Evolutionary conservation across 164 flowering plant genomes (phyloP), one percentile per base, ranked within the genome.

Genomic region (Vitis labrusca): DNA sequence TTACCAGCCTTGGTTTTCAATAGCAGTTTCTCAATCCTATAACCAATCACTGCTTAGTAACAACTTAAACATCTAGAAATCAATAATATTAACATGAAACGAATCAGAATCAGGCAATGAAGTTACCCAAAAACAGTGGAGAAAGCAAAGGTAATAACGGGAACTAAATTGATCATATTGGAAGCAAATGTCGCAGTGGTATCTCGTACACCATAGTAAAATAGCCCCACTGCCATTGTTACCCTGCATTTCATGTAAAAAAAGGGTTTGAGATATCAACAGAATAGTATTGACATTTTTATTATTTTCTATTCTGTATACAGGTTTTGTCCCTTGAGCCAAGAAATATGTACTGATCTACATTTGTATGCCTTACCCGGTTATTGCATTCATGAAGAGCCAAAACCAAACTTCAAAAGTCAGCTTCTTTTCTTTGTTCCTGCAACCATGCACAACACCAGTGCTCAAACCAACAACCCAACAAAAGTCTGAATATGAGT

Each of bases 161-260:
- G 89, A 54, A 85, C 56, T 52, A 83, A 56, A 70, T 78, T 85
- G 71, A 79, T 76, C 66, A 79, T 76, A 47, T 79, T 80, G 53
- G 76, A 71, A 14, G 86, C 78, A 71, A 80, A 85, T 5, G 85
- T 73, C 16, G 89, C 85, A 5, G 75, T 55, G 2, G 86, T 85
- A 60, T 83, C 85, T 66, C 73, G 53, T 1, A 85, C 53, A 3
- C 89, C 89, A 70, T 76, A 83, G 29, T 83, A 78, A 58, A 64
- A 85, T 8, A 85, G 19, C 52, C 85, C 85, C 81, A 83, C 80
- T 0, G 83, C 85, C 61, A 64, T 13, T 58, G 74, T 37, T 30
- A 81, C 77, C 74, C 90, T 86, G 85, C 70, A 76, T 44, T 13
- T 49, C 62, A 65, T 55, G 32, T 47, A 63, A 10, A 23, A 19